Evolutionary conservation across 1,284 basidiomycete genomes (phyloP), one percentile per base, ranked within the genome.

Genomic region (Mycena sp.): DNA sequence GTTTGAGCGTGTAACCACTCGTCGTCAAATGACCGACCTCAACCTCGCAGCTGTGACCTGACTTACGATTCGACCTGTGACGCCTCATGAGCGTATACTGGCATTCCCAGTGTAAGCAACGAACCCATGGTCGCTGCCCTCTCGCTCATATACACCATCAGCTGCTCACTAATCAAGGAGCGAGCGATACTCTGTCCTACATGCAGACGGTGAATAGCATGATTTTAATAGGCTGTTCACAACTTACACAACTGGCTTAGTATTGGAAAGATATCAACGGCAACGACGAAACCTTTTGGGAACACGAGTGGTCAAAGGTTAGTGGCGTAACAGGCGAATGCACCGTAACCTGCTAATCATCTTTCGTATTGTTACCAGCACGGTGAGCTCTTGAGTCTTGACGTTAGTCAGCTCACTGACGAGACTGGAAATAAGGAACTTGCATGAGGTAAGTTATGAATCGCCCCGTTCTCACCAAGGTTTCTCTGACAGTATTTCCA

Each of bases 11-110:
- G 21, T 69, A 35, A 29, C 16, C n/a, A 26, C 60, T 55, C 16
- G 53, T 48, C 10, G 30, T 43, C 35, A 9, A 30, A 25, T 19
- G 9, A 41, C 17, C 30, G 28, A 58, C 28, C 19, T 3, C 16
- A 46, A 30, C 65, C 19, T 12, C 58, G 3, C 50, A 91, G 89
- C 71, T 93, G 92, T 70, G 90, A 93, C 74, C 85, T 84, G 11
- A 85, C 87, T 5, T 93, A 84, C 73, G 70, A 77, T 4, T 71
- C 83, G 62, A 82, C 81, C 70, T 94, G 93, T 71, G 92, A 93
- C 72, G 67, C 86, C 0, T 84, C 85, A 16, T 81, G 91, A 29
- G 82, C 76, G 35, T 88, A 92, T 70, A 85, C 81, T 25, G 78
- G 83, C 69, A 88, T 93, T 58, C 55, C 80, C 29, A 69, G 76